Conservation (phyloP, 768 basidiomycete species). For the Krasilnikovozyma curviuscula region DNA sequence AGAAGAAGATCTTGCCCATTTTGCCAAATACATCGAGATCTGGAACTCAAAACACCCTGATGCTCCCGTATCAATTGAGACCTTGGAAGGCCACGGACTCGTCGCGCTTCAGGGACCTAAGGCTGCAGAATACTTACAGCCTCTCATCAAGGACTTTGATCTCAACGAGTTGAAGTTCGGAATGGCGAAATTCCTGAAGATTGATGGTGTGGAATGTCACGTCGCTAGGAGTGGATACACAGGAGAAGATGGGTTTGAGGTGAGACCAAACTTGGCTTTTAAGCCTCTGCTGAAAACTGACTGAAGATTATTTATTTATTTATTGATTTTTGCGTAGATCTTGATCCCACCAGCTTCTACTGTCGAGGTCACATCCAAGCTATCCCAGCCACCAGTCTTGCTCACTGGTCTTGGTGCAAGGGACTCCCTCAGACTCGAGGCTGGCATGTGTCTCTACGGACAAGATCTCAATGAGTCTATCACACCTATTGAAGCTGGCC, state of each 20-base stretch:
- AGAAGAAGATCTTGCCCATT: slow-evolving; percentile 61
- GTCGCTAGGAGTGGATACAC: slow-evolving; percentile 92
- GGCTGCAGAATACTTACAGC: slow-evolving; percentile 60
- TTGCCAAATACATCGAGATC: slow-evolving; percentile 42
- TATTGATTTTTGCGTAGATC: slow-evolving; percentile 31
- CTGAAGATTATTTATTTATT: not conserved
- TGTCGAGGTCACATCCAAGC: slow-evolving; percentile 43
- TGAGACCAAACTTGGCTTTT: slow-evolving; percentile 19
- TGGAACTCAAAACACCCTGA: slow-evolving; percentile 44
- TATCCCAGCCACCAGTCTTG: slow-evolving; percentile 50
- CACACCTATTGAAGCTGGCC: slow-evolving; percentile 71
- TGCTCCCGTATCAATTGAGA: slow-evolving; percentile 51
- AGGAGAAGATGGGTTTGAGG: slow-evolving; percentile 97
- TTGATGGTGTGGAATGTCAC: slow-evolving; percentile 23
- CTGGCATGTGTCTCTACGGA: slow-evolving; percentile 92
- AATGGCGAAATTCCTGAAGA: slow-evolving; percentile 35
- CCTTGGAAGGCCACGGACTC: slow-evolving; percentile 67
- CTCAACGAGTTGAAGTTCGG: slow-evolving; percentile 62
- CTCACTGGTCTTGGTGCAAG: slow-evolving; percentile 79
- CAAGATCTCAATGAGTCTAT: slow-evolving; percentile 77
- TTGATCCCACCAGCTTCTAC: slow-evolving; percentile 68
- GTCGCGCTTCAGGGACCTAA: slow-evolving; percentile 83
- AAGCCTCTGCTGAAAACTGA: too few species aligned
- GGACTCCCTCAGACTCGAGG: slow-evolving; percentile 84
- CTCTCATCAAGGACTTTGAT: slow-evolving; percentile 47